A percentile compares a stretch with the other conserved stretches of the same genome.
phyloP scores from a whole-genome alignment of 352 stramenopile species.

The Plasmopara halstedii region DNA sequence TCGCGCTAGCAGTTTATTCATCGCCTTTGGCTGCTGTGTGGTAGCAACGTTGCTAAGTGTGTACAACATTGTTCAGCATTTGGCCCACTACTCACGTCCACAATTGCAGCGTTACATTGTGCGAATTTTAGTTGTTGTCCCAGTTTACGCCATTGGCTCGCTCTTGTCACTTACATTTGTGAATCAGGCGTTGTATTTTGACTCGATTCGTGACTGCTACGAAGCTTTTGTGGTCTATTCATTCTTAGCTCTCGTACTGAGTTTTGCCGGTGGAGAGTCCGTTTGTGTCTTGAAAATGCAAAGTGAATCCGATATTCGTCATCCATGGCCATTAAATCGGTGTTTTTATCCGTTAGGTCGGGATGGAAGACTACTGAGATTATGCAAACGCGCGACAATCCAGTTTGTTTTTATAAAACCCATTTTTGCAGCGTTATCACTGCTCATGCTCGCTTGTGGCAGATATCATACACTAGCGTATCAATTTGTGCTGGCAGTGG shows the following conservation, averaged over 20 bases:
- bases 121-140: constrained; percentile 81
- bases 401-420: constrained; percentile 92
- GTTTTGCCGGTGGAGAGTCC: constrained; percentile 81
- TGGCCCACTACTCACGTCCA: constrained; percentile 77
- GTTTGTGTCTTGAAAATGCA: constrained; percentile 87
- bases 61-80: constrained; percentile 84
- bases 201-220: constrained; percentile 87
- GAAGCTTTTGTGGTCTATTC: constrained; percentile 91
- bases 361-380: constrained; percentile 73
- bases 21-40: constrained; percentile 52
- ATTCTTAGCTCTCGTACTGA: constrained; percentile 87
- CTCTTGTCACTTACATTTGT: constrained; percentile 78
- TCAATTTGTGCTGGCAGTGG: constrained; percentile 71
- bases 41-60: constrained; percentile 53
- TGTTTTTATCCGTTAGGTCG: constrained; percentile 70
- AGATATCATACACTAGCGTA: constrained; percentile 75
- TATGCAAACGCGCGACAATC: constrained; percentile 87
- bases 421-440: constrained; percentile 76
- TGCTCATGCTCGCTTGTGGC: constrained; percentile 72
- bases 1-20: constrained; percentile 36
- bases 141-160: constrained; percentile 80
- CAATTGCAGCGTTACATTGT: constrained; percentile 85
- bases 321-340: constrained; percentile 73
- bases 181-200: constrained; percentile 74
- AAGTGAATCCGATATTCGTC: constrained; percentile 64